Evolutionary conservation across 768 basidiomycete genomes (phyloP), one percentile per base, ranked within the genome.

Genomic region (Leccinum olivaceopallidum): DNA sequence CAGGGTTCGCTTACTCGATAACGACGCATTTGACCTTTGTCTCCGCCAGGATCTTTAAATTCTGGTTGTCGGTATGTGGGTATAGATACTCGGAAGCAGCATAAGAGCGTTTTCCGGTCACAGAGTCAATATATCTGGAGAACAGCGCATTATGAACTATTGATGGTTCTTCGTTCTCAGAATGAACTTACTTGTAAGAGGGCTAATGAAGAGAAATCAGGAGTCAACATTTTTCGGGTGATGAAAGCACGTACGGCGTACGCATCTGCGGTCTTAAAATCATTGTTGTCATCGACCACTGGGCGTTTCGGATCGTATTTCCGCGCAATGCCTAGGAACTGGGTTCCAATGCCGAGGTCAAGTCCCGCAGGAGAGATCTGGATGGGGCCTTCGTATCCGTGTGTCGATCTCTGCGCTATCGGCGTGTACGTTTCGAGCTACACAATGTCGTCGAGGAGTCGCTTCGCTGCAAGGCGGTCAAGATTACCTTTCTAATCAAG

Each of bases 401-500:
- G 79, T 0, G 72, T 73, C 3, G 58, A 28, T 50, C 76, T n/a
- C 77, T 77, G 62, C 62, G 56, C 12, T 28, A 68, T 55, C 0
- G 63, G 69, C 10, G 76, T 63, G 60, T 77, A 79, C 0, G 76
- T 76, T 60, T 79, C 78, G 34, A 76, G 0, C 80, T 73, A 65
- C 83, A 82, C 0, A 80, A 81, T 13, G 13, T 83, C 24, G 79
- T 56, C 63, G 72, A 24, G 83, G 80, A 51, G 36, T 73, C 28
- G 68, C 5, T 48, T 49, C 16, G 6, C 7, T 14, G 1, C 0
- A 55, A 7, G 0, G 1, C 8, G 16, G 12, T 2, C 26, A n/a
- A 12, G 37, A 55, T 10, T 58, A 83, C 88, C 79, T 88, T 87
- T 62, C 75, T 81, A 26, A 86, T 63, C 16, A 87, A 73, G 0